Evolutionary conservation across 805 yeast species (phyloP), one percentile per base, ranked within the genome.

Genomic region (Candida vaughaniae): DNA sequence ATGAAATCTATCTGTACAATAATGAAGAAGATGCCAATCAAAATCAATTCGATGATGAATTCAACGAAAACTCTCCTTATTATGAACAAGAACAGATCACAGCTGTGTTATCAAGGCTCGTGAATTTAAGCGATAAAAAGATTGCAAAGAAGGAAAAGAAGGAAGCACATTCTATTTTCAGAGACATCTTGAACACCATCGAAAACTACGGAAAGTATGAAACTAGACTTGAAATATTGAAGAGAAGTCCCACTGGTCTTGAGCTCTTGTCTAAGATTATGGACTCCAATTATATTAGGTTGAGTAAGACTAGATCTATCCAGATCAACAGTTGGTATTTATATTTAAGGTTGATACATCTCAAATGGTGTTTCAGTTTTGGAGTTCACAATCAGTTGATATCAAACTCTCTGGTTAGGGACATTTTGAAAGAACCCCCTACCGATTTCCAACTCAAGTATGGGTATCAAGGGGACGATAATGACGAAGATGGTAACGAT

Each of bases 101-200:
- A 20, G 50, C 56, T 15, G 62, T 63, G 3, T 53, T 77, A 20
- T 62, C 64, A 17, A 58, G 67, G 23, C 60, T 80, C 29, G 60
- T 75, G 1, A 71, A 68, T 29, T 70, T 75, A 16, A 75, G 84
- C 0, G 64, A 80, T 4, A 79, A 80, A 40, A 75, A 69, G 35
- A 52, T 79, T 3, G 73, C 82, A 18, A 82, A 82, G 47, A 78
- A 75, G 50, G 85, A 80, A 43, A 81, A 78, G 53, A 73, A 72
- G 41, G 78, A 74, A 25, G 65, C 77, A 17, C 76, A 77, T 43
- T 73, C 85, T 1, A 66, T 81, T 1, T 78, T 80, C 55, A 66
- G 80, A 50, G 83, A 81, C 41, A 77, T 80, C 14, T 55, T 71
- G 27, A 58, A 58, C 25, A 77, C 83, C 0, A 60, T 80, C 8